Conservation (phyloP, 805 yeast genomes). For the Ascoidea tarda region DNA sequence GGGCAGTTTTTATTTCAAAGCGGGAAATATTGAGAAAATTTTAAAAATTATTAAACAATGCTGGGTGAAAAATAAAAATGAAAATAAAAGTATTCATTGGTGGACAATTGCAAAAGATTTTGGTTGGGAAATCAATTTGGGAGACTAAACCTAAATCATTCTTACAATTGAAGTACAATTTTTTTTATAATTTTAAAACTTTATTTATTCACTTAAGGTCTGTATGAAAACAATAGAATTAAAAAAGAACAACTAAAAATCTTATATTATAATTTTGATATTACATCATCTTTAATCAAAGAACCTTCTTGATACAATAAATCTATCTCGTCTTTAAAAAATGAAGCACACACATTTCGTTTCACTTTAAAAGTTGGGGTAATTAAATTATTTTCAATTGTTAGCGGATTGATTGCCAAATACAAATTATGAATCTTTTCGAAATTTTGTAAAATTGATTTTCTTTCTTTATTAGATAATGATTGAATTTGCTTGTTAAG, state of each 20-base stretch:
- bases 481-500: conserved; percentile 4
- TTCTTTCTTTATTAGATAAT: neutral
- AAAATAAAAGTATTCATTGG: no score
- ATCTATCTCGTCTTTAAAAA: conserved; percentile 22
- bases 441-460: conserved; percentile 26
- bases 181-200: no score
- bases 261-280: neutral
- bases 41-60: no score
- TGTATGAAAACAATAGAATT: no score
- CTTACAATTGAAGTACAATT: no score
- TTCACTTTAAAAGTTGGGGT: conserved; percentile 41
- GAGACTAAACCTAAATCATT: no score
- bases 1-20: no score
- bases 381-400: conserved; percentile 31
- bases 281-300: conserved; percentile 4
- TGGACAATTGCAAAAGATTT: no score
- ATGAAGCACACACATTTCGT: conserved; percentile 25
- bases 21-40: no score
- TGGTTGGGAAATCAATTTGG: no score
- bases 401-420: conserved; percentile 34
- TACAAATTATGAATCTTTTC: conserved; percentile 34
- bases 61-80: no score
- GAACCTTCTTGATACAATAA: conserved; percentile 28
- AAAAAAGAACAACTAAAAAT: neutral
- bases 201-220: no score